Conservation (phyloP, 331 rosid species). For the Spiraea crenata region DNA sequence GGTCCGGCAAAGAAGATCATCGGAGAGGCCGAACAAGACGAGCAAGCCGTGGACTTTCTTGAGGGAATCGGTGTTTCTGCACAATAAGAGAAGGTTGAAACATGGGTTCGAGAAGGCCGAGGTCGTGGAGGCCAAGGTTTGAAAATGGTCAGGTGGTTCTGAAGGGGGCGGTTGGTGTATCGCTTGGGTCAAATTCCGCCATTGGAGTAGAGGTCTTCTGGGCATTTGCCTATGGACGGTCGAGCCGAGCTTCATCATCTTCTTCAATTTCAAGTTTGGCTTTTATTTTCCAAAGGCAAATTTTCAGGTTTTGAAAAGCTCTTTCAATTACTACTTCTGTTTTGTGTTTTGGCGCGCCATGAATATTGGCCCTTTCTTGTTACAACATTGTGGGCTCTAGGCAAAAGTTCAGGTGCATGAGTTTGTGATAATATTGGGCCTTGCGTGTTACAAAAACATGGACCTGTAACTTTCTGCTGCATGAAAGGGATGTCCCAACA, state of each 20-base stretch:
- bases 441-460: not conserved
- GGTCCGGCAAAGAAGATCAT: slow-evolving; percentile 36
- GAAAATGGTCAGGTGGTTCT: slow-evolving; percentile 24
- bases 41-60: slow-evolving; percentile 55
- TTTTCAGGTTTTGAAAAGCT: not conserved
- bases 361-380: not conserved
- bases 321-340: not conserved
- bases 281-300: not conserved
- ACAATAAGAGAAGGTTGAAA: slow-evolving; percentile 44
- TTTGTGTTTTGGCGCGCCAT: not conserved
- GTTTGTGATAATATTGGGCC: not conserved
- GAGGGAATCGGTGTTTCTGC: slow-evolving; percentile 46
- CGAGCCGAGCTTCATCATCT: slow-evolving; percentile 24
- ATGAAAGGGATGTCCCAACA: not conserved
- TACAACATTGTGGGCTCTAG: not conserved
- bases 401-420: not conserved
- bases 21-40: slow-evolving; percentile 41
- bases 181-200: slow-evolving; percentile 20
- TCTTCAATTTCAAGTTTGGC: not conserved
- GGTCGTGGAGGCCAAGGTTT: slow-evolving; percentile 21
- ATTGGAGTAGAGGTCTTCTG: slow-evolving; percentile 20
- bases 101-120: slow-evolving; percentile 34
- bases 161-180: slow-evolving; percentile 7
- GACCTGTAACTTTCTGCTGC: not conserved
- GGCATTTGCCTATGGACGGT: slow-evolving; percentile 6